Conservation (phyloP, 371 early-diverging fungal species). For the Umbelopsis sp. region DNA sequence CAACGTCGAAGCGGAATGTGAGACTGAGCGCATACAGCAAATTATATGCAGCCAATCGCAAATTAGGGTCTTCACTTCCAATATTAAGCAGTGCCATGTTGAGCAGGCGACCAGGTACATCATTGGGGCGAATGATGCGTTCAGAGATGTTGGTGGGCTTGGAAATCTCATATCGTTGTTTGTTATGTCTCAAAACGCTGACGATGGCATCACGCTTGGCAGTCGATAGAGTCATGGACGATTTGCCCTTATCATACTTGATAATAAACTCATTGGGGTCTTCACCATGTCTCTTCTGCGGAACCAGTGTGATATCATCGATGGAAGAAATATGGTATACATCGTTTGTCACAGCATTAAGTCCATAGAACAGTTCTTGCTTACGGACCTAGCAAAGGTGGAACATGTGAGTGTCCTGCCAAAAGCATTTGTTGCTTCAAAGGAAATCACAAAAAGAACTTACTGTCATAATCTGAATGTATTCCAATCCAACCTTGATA, state of each 20-base stretch:
- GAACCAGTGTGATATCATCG: slow-evolving; percentile 69
- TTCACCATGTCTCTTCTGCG: slow-evolving; percentile 49
- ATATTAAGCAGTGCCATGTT: slow-evolving; percentile 91
- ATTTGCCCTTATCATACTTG: slow-evolving; percentile 72
- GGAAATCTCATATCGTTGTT: slow-evolving; percentile 70
- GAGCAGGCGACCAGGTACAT: slow-evolving; percentile 90
- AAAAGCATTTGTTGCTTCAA: not conserved
- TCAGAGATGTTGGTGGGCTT: slow-evolving; percentile 69
- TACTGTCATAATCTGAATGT: slow-evolving; percentile 76
- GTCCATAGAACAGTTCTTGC: slow-evolving; percentile 71
- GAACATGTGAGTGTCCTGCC: not conserved
- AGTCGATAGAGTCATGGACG: slow-evolving; percentile 72
- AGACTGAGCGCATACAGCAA: slow-evolving; percentile 80
- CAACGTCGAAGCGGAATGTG: slow-evolving; percentile 87
- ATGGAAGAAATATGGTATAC: slow-evolving; percentile 87
- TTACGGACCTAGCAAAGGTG: slow-evolving; percentile 45
- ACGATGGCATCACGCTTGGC: slow-evolving; percentile 81
- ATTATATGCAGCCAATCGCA: slow-evolving; percentile 88
- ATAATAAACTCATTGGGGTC: slow-evolving; percentile 80
- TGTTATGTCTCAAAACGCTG: slow-evolving; percentile 69
- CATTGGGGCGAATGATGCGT: slow-evolving; percentile 82
- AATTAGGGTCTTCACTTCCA: slow-evolving; percentile 79
- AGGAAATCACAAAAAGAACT: not conserved
- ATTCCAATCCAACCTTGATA: slow-evolving; percentile 81
- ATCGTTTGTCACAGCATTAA: slow-evolving; percentile 81